Percentiles rank a stretch among this genome's conserved stretches.
phyloP scores from a whole-genome alignment of 129 eudicot genomes.

The Cynara cardunculus region DNA sequence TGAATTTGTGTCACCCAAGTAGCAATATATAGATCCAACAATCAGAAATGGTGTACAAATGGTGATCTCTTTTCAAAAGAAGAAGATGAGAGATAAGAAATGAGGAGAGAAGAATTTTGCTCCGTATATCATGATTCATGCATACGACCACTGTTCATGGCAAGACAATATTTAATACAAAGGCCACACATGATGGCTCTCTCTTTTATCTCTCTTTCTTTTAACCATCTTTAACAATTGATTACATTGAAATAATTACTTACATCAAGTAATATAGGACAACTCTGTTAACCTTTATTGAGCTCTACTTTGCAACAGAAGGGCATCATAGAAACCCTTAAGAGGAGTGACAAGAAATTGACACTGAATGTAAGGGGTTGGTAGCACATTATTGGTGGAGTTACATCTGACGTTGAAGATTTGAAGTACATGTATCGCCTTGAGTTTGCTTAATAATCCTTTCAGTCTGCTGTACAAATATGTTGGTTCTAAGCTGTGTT shows the following conservation, averaged over 20 bases:
- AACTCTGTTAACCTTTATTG: no score
- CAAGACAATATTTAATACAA: neutral
- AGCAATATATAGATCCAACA: neutral
- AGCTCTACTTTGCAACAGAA: no score
- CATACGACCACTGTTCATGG: neutral
- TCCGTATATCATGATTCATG: neutral
- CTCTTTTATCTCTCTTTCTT: no score
- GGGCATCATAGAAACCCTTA: no score
- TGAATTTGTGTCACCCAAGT: neutral
- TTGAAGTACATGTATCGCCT: neutral
- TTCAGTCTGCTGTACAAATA: neutral
- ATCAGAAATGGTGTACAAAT: neutral
- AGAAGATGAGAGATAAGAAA: no score
- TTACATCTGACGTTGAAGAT: neutral
- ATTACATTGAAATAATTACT: no score
- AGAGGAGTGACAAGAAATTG: no score
- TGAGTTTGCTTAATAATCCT: neutral
- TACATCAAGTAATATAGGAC: no score
- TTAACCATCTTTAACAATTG: no score
- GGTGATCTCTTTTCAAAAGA: neutral
- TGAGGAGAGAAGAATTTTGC: neutral
- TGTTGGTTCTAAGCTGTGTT: no score
- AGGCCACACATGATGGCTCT: neutral
- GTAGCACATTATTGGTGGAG: neutral
- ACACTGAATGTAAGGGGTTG: neutral